Evolutionary conservation across 2,329 filamentous ascomycete species (phyloP).

Genomic region (Clarireedia homoeocarpa): DNA sequence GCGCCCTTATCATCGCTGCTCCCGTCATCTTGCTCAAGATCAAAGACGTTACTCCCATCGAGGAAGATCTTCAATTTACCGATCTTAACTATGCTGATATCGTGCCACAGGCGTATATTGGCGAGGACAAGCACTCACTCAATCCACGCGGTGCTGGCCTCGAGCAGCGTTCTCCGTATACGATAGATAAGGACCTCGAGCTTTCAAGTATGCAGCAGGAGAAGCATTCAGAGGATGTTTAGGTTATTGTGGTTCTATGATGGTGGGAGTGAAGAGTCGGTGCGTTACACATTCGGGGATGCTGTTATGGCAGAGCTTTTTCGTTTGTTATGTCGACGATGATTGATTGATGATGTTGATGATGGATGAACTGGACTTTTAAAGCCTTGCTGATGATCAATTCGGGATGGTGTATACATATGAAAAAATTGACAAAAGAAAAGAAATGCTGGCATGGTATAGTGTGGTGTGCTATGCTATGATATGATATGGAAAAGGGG

Average conservation of each 20-base stretch:
- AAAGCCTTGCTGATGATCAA: not conserved
- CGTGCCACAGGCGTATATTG: constrained; percentile 1
- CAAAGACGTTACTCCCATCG: constrained; percentile 65
- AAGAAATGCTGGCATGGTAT: too few relatives aligned
- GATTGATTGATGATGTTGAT: not conserved
- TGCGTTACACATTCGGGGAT: not conserved
- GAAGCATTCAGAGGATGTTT: not conserved
- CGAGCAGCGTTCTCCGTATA: not conserved
- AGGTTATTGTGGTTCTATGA: not conserved
- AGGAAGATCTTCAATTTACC: constrained; percentile 75
- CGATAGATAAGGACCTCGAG: not conserved
- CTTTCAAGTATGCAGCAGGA: not conserved
- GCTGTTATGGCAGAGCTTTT: not conserved
- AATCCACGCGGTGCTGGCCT: too few relatives aligned
- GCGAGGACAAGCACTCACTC: not conserved
- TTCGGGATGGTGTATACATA: not conserved
- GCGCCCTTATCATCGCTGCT: constrained; percentile 64
- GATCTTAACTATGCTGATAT: constrained; percentile 77
- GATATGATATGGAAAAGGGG: too few relatives aligned
- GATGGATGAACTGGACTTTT: too few relatives aligned
- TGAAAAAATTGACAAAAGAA: not conserved
- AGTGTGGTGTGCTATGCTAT: too few relatives aligned
- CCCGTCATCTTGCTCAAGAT: constrained; percentile 73
- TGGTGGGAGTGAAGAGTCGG: too few relatives aligned
- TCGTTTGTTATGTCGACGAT: not conserved